These are phyloP conservation scores for Xylaria hypoxylon DNA, from an alignment of 2,329 filamentous ascomycete species.

Conservation along the genomic window DNA sequence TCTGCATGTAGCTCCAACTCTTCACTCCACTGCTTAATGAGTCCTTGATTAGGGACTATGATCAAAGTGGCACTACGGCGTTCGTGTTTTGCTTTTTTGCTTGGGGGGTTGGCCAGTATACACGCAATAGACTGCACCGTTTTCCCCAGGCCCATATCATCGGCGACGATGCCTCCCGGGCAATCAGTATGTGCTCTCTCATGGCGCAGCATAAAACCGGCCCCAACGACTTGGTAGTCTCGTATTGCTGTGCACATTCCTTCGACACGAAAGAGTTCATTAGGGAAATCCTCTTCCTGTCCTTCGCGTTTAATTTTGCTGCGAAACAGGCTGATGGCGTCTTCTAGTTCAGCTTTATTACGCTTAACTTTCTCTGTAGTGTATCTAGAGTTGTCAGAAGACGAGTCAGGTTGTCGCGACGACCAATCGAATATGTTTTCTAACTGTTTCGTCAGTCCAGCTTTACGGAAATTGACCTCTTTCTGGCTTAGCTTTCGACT, in stretches of 20 bases:
- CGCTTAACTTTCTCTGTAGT: constrained; percentile 2
- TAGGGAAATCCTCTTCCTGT: not conserved
- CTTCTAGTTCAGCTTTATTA: constrained; percentile 2
- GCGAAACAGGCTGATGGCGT: too few relatives aligned
- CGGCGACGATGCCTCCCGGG: constrained; percentile 35
- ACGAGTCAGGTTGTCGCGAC: not conserved
- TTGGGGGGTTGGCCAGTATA: constrained; percentile 14
- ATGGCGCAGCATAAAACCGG: constrained; percentile 30
- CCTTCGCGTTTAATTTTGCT: constrained; percentile 13
- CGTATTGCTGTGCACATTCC: constrained; percentile 26
- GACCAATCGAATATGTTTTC: not conserved
- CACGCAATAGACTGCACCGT: constrained; percentile 35
- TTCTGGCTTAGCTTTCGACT: not conserved
- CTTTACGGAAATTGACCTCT: not conserved
- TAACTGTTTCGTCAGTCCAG: constrained; percentile 1
- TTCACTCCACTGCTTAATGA: constrained; percentile 22
- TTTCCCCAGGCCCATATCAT: constrained; percentile 40
- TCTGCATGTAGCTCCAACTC: constrained; percentile 11
- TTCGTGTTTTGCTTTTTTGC: not conserved
- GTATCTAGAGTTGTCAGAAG: not conserved
- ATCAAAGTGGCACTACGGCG: constrained; percentile 13
- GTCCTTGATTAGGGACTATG: constrained; percentile 24
- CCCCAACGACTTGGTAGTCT: constrained; percentile 33
- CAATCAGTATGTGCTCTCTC: constrained; percentile 12
- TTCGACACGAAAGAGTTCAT: constrained; percentile 14